A percentile compares a stretch with the other conserved stretches of the same genome.
Conservation (phyloP, 345 rosid genomes). For the Syzygium jambos region DNA sequence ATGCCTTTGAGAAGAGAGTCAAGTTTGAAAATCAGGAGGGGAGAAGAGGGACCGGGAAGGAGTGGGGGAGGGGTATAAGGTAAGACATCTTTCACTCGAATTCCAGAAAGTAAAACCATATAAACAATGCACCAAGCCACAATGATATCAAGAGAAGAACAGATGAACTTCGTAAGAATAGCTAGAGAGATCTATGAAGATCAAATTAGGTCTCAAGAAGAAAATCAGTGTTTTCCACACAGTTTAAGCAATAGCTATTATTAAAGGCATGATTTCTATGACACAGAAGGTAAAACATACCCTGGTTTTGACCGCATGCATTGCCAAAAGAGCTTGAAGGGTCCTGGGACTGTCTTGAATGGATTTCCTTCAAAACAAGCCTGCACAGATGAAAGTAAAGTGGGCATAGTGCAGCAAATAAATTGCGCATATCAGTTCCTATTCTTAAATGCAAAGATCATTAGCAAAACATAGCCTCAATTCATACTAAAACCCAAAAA, state of each 20-base stretch:
- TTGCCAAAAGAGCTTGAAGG: conserved; percentile 80
- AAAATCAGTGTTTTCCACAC: background rate
- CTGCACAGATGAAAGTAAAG: conserved; percentile 17
- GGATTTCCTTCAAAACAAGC: conserved; percentile 98
- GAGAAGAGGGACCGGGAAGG: background rate
- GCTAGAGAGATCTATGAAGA: background rate
- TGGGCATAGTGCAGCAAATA: background rate
- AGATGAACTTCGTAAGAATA: too few relatives aligned
- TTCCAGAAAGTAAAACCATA: background rate
- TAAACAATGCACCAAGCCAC: background rate
- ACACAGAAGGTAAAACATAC: conserved; percentile 23
- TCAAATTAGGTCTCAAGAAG: background rate
- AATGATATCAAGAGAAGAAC: background rate
- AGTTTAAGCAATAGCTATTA: background rate
- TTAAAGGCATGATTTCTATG: background rate
- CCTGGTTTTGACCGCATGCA: conserved; percentile 99
- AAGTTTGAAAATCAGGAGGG: background rate
- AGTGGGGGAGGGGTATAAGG: background rate
- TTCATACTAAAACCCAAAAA: background rate
- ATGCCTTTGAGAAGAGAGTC: background rate
- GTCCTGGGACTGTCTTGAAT: conserved; percentile 96
- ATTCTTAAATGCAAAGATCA: background rate
- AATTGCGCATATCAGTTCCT: background rate
- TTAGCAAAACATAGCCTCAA: background rate
- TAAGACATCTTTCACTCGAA: background rate